Conservation (phyloP, 345 rosid species). For the Linum tenue region DNA sequence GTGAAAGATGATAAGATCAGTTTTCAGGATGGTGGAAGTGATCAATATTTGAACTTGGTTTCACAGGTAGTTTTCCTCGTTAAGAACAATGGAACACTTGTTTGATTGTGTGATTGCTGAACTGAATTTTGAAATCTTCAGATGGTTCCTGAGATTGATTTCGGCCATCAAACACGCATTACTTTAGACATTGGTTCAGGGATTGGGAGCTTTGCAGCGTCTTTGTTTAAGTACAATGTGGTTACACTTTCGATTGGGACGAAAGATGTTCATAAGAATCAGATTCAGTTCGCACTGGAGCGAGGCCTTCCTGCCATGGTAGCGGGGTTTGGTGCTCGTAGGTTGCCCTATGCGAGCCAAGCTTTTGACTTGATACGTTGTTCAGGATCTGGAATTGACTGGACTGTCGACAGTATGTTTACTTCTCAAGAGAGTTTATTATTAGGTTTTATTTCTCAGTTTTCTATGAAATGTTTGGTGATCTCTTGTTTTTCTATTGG, state of each 20-base stretch:
- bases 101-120: conserved; percentile 16
- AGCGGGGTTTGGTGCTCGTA: conserved; percentile 34
- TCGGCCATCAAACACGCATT: conserved; percentile 38
- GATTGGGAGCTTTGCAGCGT: conserved; percentile 66
- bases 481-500: conserved; percentile 9
- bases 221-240: conserved; percentile 39
- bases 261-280: conserved; percentile 46
- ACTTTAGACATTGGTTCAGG: conserved; percentile 55
- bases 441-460: neutral
- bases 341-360: conserved; percentile 62
- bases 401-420: conserved; percentile 43
- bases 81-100: neutral
- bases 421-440: neutral
- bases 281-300: conserved; percentile 59
- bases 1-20: conserved; percentile 39
- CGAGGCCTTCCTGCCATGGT: conserved; percentile 70
- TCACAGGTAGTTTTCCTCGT: conserved; percentile 34
- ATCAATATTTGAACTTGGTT: conserved; percentile 47
- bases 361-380: conserved; percentile 61
- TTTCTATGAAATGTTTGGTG: neutral
- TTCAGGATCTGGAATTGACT: conserved; percentile 53
- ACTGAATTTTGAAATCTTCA: conserved; percentile 22
- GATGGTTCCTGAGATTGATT: conserved; percentile 61
- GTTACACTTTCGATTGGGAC: conserved; percentile 50
- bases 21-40: conserved; percentile 49